Percentiles rank a stretch among this genome's conserved stretches.
Evolutionary conservation across 306 rosid species (phyloP).

Genomic region (Cicer cuneatum): DNA sequence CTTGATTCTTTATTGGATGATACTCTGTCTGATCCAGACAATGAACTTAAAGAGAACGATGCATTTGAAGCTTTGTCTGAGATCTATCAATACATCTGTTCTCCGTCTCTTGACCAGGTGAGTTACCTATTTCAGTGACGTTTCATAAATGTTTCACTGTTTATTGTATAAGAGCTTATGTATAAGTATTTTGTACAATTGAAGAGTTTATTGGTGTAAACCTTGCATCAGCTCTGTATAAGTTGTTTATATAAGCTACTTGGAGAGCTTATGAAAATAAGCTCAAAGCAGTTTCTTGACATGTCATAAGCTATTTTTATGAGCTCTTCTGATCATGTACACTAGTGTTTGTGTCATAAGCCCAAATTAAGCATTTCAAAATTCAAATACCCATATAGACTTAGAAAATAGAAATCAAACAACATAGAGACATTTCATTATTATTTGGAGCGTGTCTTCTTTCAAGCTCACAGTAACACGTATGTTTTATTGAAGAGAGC

Average conservation of each 20-base stretch:
- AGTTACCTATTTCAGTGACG: conserved; percentile 17
- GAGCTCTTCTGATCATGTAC: not conserved
- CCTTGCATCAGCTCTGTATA: not conserved
- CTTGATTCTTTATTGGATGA: conserved; percentile 64
- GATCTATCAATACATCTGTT: conserved; percentile 55
- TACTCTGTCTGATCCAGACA: conserved; percentile 55
- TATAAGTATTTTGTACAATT: not conserved
- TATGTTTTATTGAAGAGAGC: conserved; percentile 13
- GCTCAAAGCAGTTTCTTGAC: not conserved
- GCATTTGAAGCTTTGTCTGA: conserved; percentile 62
- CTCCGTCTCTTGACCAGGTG: conserved; percentile 73
- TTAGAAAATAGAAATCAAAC: not conserved
- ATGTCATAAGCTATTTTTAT: not conserved
- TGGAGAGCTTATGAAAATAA: not conserved
- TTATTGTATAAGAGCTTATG: not conserved
- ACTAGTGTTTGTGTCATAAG: not conserved
- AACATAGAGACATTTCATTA: not conserved
- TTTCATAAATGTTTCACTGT: conserved; percentile 1
- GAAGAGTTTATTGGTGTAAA: not conserved
- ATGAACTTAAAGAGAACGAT: conserved; percentile 48
- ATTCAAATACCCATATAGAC: not conserved
- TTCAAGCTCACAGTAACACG: conserved; percentile 23
- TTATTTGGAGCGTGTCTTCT: conserved; percentile 14
- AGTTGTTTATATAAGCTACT: not conserved
- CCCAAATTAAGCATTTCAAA: not conserved